These are phyloP conservation scores for Crassisporium funariophilum DNA, from an alignment of 768 basidiomycete species.

Conservation along the genomic window DNA sequence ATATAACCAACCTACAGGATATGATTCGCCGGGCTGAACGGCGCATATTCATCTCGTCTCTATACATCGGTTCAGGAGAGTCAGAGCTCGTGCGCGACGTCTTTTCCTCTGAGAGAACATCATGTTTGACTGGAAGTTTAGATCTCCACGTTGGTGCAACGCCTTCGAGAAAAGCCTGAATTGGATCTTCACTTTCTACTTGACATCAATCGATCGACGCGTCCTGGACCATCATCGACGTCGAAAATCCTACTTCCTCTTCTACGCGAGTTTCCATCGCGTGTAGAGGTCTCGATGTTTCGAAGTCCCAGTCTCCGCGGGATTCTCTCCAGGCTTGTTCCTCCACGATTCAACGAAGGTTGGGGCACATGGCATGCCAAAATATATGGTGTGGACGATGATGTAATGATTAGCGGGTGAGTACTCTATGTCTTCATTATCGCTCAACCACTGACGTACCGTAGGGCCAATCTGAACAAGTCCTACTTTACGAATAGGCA, in stretches of 20 bases:
- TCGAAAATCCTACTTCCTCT: conserved; percentile 72
- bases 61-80: conserved; percentile 86
- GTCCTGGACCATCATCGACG: conserved; percentile 71
- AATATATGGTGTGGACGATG: conserved; percentile 90
- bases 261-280: conserved; percentile 65
- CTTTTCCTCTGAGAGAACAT: conserved; percentile 5
- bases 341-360: conserved; percentile 94
- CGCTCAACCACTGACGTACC: background rate
- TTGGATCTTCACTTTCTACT: conserved; percentile 74
- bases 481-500: conserved; percentile 96
- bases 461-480: conserved; percentile 87
- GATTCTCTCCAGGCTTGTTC: conserved; percentile 73
- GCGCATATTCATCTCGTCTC: conserved; percentile 86
- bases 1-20: conserved; percentile 44
- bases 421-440: conserved; percentile 18
- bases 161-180: conserved; percentile 58
- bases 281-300: conserved; percentile 81
- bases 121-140: conserved; percentile 31
- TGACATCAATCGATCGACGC: conserved; percentile 80
- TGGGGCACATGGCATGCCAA: conserved; percentile 99
- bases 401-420: conserved; percentile 91
- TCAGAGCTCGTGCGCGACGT: conserved; percentile 71
- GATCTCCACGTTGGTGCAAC: conserved; percentile 67
- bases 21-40: conserved; percentile 77
- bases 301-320: conserved; percentile 85